Evolutionary conservation across 2,329 filamentous ascomycete genomes (phyloP), one percentile per base, ranked within the genome.

Genomic region (Ascochyta fabae): DNA sequence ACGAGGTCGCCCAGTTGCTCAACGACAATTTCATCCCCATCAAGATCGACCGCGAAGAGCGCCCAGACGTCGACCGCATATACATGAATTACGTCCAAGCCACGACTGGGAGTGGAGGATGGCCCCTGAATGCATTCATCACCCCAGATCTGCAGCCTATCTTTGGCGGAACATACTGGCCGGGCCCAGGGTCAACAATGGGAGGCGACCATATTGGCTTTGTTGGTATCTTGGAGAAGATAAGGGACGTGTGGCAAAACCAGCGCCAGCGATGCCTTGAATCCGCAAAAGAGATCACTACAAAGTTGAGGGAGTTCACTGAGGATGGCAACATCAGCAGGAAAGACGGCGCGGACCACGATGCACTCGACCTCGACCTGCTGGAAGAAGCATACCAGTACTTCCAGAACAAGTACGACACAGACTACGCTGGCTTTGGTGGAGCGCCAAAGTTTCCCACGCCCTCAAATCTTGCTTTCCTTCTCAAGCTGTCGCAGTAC

Each of bases 41-140:
- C 73, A 90, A 97, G 67, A 86, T 98, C 69, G 95, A 99, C 76
- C 87, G 93, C 57, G 95, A 99, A 77, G 92, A 96, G 77, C 87
- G 94, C 24, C 94, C 94, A 8, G 93, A 98, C 71, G 87, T 98
- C 61, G 95, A 99, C 71, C 88, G 90, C 59, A 93, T 98, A 62
- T 98, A 98, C 75, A 97, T 97, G 92, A 96, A 96, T 79, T 99
- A 96, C 75, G 89, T 96, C 36, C 92, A 97, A 74, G 94, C 94
- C 1, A 94, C 95, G 10, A 96, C 90, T 55, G 92, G 90, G 19
- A 88, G 86, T 1, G 94, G 92, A 9, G 95, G 95, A 35, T 98
- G 95, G 93, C 95, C 95, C 1, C 79, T 98, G 58, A 98, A 97
- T 70, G 88, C 96, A n/a, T 98, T 99, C 73, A 83, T 98, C 27